A percentile compares a stretch with the other conserved stretches of the same genome.
These are phyloP conservation scores for Aspergillus pseudotamarii DNA, from an alignment of 2,329 filamentous ascomycete species.

Conservation along the genomic window DNA sequence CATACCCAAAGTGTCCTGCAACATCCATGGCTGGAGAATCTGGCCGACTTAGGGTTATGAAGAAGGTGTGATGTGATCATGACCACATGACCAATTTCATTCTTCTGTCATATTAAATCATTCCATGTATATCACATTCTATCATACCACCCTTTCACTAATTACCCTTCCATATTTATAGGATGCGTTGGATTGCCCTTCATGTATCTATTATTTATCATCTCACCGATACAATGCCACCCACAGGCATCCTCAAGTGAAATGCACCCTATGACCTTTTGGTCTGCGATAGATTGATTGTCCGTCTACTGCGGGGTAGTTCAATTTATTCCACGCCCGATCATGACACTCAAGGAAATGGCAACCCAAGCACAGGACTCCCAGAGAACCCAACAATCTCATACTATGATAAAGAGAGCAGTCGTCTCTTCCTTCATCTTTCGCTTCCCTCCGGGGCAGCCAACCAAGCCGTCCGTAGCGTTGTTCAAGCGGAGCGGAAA, in stretches of 20 bases:
- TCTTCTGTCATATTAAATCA: background rate
- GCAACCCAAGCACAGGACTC: background rate
- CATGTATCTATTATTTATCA: background rate
- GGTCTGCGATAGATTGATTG: background rate
- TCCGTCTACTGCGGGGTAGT: background rate
- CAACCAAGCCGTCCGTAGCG: conserved; percentile 52
- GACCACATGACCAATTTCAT: background rate
- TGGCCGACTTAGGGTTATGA: background rate
- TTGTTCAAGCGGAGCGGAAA: conserved; percentile 64
- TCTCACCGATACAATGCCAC: background rate
- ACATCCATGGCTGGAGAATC: background rate
- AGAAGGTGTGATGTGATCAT: background rate
- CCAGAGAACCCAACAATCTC: background rate
- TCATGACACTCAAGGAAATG: background rate
- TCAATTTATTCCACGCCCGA: background rate
- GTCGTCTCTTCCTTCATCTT: conserved; percentile 52
- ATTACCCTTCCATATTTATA: background rate
- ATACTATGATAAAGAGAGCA: conserved; percentile 22
- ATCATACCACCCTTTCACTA: background rate
- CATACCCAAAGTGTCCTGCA: background rate
- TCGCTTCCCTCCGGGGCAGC: conserved; percentile 24
- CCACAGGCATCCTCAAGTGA: background rate
- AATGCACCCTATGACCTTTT: background rate
- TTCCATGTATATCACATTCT: background rate
- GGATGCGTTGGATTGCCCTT: background rate